phyloP scores from a whole-genome alignment of 495 filamentous ascomycete genomes.

The Xylaria sp. region DNA sequence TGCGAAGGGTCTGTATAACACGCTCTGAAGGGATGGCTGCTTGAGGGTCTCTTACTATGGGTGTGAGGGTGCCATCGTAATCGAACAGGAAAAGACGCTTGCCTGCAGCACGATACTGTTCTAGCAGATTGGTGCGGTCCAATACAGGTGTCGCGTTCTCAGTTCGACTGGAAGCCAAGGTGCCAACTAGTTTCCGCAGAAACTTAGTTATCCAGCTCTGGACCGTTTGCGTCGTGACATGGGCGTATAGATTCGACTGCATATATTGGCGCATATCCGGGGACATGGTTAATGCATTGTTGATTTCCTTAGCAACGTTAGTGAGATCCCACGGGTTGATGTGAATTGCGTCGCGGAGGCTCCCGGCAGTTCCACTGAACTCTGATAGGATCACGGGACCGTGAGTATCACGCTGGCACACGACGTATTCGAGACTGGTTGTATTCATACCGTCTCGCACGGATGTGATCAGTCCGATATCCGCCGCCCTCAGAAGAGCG shows the following conservation, averaged over 20 bases:
- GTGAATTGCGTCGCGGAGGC: conserved; percentile 81
- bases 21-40: conserved; percentile 86
- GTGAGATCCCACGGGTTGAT: conserved; percentile 93
- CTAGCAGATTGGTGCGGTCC: conserved; percentile 71
- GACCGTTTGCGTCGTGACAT: conserved; percentile 83
- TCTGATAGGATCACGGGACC: conserved; percentile 92
- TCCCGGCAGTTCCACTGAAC: conserved; percentile 92
- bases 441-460: conserved; percentile 98
- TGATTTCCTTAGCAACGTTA: conserved; percentile 80
- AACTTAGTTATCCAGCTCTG: conserved; percentile 82
- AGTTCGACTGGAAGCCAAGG: conserved; percentile 76
- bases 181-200: conserved; percentile 74
- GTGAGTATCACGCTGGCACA: conserved; percentile 84
- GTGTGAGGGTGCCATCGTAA: conserved; percentile 97
- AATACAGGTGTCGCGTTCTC: conserved; percentile 80
- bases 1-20: conserved; percentile 77
- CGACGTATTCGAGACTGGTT: conserved; percentile 88
- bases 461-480: conserved; percentile 89
- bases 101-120: conserved; percentile 70
- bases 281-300: conserved; percentile 77
- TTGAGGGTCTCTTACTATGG: conserved; percentile 88
- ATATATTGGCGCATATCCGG: conserved; percentile 63
- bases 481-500: conserved; percentile 82
- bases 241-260: conserved; percentile 72
- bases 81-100: conserved; percentile 96